Evolutionary conservation across 352 stramenopile genomes (phyloP).

Genomic region (Aphanomyces invadans): DNA sequence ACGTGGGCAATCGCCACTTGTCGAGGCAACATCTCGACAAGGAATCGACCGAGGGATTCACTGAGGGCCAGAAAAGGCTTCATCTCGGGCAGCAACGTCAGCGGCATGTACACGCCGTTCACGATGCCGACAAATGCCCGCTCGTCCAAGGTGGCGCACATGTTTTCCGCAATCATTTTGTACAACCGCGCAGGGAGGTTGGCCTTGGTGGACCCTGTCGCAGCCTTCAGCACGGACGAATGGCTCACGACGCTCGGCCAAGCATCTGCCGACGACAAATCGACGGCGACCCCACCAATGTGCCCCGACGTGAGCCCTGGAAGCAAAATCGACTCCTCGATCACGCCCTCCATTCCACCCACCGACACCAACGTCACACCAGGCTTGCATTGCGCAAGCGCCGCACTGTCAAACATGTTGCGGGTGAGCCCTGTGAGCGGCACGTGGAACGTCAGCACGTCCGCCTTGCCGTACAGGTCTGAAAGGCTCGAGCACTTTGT

Average conservation of each 20-base stretch:
- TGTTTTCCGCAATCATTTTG: constrained; percentile 67
- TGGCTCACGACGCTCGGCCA: constrained; percentile 77
- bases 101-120: constrained; percentile 78
- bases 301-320: constrained; percentile 56
- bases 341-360: constrained; percentile 51
- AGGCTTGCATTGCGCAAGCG: constrained; percentile 82
- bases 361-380: constrained; percentile 86
- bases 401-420: constrained; percentile 79
- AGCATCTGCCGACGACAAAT: constrained; percentile 53
- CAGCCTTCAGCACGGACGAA: constrained; percentile 78
- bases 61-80: constrained; percentile 67
- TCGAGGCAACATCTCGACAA: constrained; percentile 50
- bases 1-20: constrained; percentile 52
- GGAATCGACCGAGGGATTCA: constrained; percentile 60
- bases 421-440: constrained; percentile 89
- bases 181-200: constrained; percentile 78
- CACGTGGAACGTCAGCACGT: constrained; percentile 94
- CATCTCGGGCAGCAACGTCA: constrained; percentile 71
- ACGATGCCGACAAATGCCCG: constrained; percentile 70
- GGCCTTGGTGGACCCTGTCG: constrained; percentile 32
- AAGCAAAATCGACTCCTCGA: constrained; percentile 77
- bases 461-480: constrained; percentile 59
- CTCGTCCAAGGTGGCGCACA: constrained; percentile 56
- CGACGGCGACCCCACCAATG: constrained; percentile 78
- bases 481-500: constrained; percentile 46